Evolutionary conservation across 2,329 filamentous ascomycete genomes (phyloP), one percentile per base, ranked within the genome.

Genomic region (Mollisia scopiformis): DNA sequence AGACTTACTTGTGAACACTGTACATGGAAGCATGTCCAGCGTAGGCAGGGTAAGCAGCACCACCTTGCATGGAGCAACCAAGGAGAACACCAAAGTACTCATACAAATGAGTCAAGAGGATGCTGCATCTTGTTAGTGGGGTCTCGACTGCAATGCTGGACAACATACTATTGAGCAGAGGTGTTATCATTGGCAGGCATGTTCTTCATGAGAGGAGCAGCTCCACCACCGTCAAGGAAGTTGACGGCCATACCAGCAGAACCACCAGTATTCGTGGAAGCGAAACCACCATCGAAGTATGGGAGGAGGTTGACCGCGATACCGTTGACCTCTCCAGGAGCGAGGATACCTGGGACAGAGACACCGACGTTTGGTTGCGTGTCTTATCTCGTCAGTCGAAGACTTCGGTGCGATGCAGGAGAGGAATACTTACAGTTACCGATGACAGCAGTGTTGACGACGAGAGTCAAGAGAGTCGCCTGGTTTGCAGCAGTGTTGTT

Each of bases 391-490:
- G 39, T 61, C 16, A 64, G 61, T 47, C 19, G 37, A 46, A 13
- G 27, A 33, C 27, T 14, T 46, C 6, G 31, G 19, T 7, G 52
- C 6, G 31, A 25, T 7, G 52, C 6, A 37, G 11, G 6, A 37
- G n/a, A 21, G 8, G 6, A 13, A 23, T 10, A 62, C 77, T 66
- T 70, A 81, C 80, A 86, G 73, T 86, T 86, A n/a, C 86, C 85
- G 66, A 87, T 85, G 62, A 88, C 83, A 21, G 82, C 86, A 6
- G 84, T 87, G 74, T 88, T 88, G 68, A 88, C 84, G 3, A 88
- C 72, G 1, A 84, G 75, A 1, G 80, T 84, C 68, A 88, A 67
- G 2, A 88, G 75, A 0, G 78, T 81, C 57, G 78, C 74, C 72
- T 88, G 85, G 71, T 86, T 87, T 30, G 76, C 79, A 19, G 82